phyloP scores from a whole-genome alignment of 306 rosid genomes.

The Lathyrus tuberosus region DNA sequence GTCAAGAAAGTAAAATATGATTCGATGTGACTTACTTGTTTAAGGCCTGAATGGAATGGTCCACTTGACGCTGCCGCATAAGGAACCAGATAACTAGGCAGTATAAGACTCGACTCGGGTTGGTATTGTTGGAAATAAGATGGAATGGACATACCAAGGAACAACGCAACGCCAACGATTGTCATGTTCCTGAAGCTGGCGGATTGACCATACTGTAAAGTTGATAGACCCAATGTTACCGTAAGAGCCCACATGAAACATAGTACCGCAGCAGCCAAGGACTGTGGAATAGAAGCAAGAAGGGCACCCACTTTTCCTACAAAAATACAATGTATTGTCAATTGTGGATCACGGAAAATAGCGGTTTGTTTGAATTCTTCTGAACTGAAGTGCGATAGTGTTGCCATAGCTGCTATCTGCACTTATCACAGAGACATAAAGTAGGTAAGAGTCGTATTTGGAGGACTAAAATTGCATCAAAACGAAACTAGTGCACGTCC shows the following conservation, averaged over 20 bases:
- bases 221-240: slow-evolving; percentile 75
- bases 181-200: slow-evolving; percentile 80
- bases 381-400: too few species aligned
- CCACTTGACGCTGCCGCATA: slow-evolving; percentile 92
- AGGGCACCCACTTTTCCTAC: slow-evolving; percentile 95
- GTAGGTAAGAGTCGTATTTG: too few species aligned
- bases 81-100: slow-evolving; percentile 85
- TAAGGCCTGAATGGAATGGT: slow-evolving; percentile 65
- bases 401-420: too few species aligned
- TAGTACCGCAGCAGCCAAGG: slow-evolving; percentile 83
- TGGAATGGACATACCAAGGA: slow-evolving; percentile 92
- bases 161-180: slow-evolving; percentile 81
- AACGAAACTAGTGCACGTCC: too few species aligned
- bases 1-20: neutral
- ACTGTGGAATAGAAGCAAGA: slow-evolving; percentile 90
- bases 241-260: slow-evolving; percentile 94
- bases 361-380: too few species aligned
- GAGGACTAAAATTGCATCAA: too few species aligned
- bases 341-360: too few species aligned
- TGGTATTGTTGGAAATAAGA: slow-evolving; percentile 92
- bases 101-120: slow-evolving; percentile 62
- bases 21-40: slow-evolving; percentile 55
- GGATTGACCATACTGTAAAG: slow-evolving; percentile 72
- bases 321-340: neutral
- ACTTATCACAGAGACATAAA: too few species aligned